phyloP scores from a whole-genome alignment of 2,329 filamentous ascomycete species.

The Trichophyton verrucosum region DNA sequence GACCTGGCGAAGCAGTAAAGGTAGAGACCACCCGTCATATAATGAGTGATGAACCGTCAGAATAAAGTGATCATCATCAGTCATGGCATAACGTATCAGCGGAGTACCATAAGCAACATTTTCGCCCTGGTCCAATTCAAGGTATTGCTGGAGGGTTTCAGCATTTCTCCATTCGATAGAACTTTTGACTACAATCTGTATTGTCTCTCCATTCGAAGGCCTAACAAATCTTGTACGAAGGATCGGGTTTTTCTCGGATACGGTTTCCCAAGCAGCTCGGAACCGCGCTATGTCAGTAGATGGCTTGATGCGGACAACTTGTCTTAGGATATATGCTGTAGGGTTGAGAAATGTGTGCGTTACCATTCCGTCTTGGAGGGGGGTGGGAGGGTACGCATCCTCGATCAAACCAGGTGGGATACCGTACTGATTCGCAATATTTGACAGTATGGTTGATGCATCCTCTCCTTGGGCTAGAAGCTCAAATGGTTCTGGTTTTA shows the following conservation, averaged over 20 bases:
- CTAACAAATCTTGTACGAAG: neutral
- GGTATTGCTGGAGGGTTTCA: conserved; percentile 10
- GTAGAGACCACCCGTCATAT: conserved; percentile 30
- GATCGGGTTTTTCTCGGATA: neutral
- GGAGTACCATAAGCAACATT: conserved; percentile 17
- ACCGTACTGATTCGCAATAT: neutral
- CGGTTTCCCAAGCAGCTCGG: neutral
- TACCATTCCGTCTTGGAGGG: conserved; percentile 28
- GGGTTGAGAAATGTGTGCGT: conserved; percentile 11
- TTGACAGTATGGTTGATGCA: neutral
- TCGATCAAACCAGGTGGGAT: conserved; percentile 17
- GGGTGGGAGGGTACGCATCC: conserved; percentile 28
- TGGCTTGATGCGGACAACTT: neutral
- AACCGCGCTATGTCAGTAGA: neutral
- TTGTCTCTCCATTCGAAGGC: neutral
- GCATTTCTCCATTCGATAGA: conserved; percentile 15
- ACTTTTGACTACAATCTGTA: conserved; percentile 17
- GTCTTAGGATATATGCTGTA: neutral
- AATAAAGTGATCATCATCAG: conserved; percentile 16
- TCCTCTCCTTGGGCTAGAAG: neutral
- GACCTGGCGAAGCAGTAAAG: conserved; percentile 23
- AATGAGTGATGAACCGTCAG: conserved; percentile 30
- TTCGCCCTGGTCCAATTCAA: conserved; percentile 9
- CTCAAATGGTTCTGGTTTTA: neutral
- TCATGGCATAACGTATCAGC: conserved; percentile 16